Conservation (phyloP, 2,329 filamentous ascomycete species). For the Alternaria ventricosa region DNA sequence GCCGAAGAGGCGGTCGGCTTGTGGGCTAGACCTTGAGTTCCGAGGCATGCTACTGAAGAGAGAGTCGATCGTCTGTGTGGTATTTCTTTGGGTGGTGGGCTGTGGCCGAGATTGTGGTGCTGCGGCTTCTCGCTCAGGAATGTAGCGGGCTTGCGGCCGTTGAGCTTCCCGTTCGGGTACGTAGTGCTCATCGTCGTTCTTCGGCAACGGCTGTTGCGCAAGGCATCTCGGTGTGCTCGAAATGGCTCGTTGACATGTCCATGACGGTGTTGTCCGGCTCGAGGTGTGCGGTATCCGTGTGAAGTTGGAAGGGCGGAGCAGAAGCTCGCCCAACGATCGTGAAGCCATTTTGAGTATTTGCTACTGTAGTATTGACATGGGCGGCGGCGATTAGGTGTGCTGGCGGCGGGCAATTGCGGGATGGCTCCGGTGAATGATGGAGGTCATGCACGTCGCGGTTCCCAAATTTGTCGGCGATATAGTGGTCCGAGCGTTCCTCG, state of each 20-base stretch:
- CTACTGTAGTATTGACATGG: not conserved
- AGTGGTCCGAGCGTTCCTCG: conserved; percentile 21
- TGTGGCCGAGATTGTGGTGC: not conserved
- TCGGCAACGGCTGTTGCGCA: conserved; percentile 20
- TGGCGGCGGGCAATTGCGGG: conserved; percentile 6
- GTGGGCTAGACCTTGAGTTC: not conserved
- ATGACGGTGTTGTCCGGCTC: conserved; percentile 18
- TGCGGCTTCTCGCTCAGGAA: not conserved
- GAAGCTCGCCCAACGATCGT: conserved; percentile 39
- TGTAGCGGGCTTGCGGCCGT: not conserved
- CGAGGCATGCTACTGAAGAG: conserved; percentile 24
- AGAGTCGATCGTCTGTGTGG: conserved; percentile 30
- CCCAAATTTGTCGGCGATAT: conserved; percentile 31
- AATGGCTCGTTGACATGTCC: conserved; percentile 21
- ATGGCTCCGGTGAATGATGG: conserved; percentile 3
- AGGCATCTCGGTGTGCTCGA: conserved; percentile 7
- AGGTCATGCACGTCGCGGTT: conserved; percentile 20
- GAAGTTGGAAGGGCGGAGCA: conserved; percentile 39
- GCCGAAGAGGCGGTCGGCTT: conserved; percentile 24
- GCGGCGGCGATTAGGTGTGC: not conserved
- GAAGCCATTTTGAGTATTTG: conserved; percentile 31
- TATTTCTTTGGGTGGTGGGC: conserved; percentile 8
- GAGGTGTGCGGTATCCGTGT: conserved; percentile 24
- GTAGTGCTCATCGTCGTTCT: conserved; percentile 7
- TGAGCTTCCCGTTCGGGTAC: not conserved